phyloP scores from a whole-genome alignment of 257 asterid species.

The Penstemon davidsonii region DNA sequence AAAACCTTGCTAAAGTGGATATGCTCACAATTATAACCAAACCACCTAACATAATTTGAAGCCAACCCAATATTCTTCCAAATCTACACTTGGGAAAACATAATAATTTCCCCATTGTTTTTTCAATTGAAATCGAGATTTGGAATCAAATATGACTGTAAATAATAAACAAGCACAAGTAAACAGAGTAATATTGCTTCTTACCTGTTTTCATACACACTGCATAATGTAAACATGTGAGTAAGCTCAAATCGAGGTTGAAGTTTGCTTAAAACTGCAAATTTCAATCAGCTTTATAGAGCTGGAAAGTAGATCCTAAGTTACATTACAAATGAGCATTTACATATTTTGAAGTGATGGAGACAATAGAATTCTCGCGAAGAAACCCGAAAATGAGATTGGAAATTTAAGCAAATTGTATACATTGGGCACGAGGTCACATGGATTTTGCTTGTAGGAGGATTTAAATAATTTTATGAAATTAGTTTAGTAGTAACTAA shows the following conservation, averaged over 20 bases:
- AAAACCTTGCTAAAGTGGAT: conserved; percentile 61
- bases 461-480: neutral
- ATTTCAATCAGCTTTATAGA: conserved; percentile 27
- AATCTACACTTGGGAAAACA: conserved; percentile 51
- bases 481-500: neutral
- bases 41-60: conserved; percentile 63
- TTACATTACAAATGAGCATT: neutral
- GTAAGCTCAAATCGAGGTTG: neutral
- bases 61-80: conserved; percentile 67
- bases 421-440: neutral
- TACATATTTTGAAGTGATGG: neutral
- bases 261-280: conserved; percentile 31
- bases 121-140: neutral
- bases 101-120: conserved; percentile 44
- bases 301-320: conserved; percentile 27
- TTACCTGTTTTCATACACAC: neutral
- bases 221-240: neutral
- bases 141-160: neutral
- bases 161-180: neutral
- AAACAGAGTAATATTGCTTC: neutral
- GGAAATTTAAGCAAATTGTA: neutral
- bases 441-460: neutral
- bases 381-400: neutral
- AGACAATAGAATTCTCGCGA: neutral
- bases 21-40: conserved; percentile 69